These are phyloP conservation scores for Schrenkiella parvula DNA, from an alignment of 345 rosid genomes.

Conservation along the genomic window DNA sequence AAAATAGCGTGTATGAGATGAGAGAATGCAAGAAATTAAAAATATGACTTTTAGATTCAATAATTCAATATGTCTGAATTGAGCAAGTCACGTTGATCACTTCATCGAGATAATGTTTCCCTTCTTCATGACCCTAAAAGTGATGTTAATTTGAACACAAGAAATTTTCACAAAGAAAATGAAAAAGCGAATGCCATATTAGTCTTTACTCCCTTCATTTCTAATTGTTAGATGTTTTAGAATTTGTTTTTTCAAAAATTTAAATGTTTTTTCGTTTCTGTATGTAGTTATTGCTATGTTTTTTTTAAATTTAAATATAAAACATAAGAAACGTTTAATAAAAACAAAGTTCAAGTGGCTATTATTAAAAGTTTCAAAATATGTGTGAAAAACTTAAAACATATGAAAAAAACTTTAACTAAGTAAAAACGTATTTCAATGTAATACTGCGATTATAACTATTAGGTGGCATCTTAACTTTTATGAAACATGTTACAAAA, in stretches of 20 bases:
- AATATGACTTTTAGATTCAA: conserved; percentile 1
- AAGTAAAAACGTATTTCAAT: not conserved
- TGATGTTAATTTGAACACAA: conserved; percentile 8
- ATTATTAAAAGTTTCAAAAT: not conserved
- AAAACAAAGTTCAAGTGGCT: not conserved
- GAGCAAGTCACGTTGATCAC: conserved; percentile 35
- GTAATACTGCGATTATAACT: not conserved
- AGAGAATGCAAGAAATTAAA: not conserved
- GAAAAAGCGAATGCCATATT: not conserved
- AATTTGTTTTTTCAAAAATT: not conserved
- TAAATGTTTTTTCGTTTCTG: not conserved
- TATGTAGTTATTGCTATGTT: not conserved
- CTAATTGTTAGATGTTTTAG: not conserved
- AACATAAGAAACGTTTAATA: not conserved
- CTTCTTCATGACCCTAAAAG: conserved; percentile 15
- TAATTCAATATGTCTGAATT: conserved; percentile 25
- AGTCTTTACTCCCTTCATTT: not conserved
- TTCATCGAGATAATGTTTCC: conserved; percentile 40
- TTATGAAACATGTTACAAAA: not conserved
- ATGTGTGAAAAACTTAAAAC: not conserved
- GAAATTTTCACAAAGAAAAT: not conserved
- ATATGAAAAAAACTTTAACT: not conserved
- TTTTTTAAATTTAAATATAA: not conserved
- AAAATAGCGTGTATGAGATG: conserved; percentile 1
- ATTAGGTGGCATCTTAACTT: not conserved